Conservation (phyloP, 2,329 filamentous ascomycete genomes). For the Fusarium musae region DNA sequence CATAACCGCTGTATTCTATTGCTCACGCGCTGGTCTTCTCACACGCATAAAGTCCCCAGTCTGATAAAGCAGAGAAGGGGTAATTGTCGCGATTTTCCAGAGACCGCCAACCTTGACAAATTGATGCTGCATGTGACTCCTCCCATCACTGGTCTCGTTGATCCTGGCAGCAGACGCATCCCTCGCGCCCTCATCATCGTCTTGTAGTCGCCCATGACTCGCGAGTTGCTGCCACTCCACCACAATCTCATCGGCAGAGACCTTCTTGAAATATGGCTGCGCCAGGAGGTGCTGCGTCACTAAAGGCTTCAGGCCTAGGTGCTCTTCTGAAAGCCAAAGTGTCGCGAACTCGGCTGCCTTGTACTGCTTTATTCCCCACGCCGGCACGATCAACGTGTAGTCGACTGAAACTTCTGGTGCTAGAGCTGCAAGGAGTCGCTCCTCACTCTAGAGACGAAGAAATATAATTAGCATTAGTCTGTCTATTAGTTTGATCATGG, state of each 20-base stretch:
- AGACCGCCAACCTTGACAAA: background rate
- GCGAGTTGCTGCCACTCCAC: background rate
- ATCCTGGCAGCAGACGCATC: background rate
- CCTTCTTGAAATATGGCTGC: background rate
- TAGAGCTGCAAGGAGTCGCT: background rate
- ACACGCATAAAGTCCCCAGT: background rate
- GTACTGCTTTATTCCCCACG: background rate
- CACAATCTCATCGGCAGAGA: background rate
- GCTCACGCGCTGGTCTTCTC: background rate
- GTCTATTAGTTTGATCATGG: no score
- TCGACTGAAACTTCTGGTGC: background rate
- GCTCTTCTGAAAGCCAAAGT: background rate
- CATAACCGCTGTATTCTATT: no score
- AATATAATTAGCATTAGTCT: no score
- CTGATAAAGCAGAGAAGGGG: background rate
- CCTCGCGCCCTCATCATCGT: fast-evolving
- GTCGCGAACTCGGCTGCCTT: background rate
- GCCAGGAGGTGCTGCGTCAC: background rate
- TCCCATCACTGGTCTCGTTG: background rate
- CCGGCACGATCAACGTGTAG: background rate
- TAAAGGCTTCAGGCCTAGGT: background rate
- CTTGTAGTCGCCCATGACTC: background rate
- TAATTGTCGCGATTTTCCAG: background rate
- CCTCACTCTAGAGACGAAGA: no score
- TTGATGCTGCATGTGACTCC: background rate